Base-by-base conservation (phyloP, 768 basidiomycete species). In the Tubosaeta sp. region DNA sequence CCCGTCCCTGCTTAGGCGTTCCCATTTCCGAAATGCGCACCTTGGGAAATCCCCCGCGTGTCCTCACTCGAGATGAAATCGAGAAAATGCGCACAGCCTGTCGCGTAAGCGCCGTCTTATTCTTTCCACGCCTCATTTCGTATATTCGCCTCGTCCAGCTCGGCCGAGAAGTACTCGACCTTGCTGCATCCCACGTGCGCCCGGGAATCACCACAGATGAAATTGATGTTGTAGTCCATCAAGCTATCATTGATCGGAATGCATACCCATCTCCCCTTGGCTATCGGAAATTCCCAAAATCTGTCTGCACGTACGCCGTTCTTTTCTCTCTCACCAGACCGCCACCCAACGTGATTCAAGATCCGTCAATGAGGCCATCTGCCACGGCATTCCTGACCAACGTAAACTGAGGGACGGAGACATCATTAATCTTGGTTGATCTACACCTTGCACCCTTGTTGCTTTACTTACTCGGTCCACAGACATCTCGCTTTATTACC, bases 131-230 rank as follows among this genome's bases (percentile, higher is more conserved):
- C 47, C 4, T 22, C 22, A 19, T 31, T 22, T 45, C 44, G 22
- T 34, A 43, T 48, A 42, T 38, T 16, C 29, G 7, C 18, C 48
- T 31, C 51, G 47, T 43, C 9, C 43, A 98, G 96, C 76, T 96
- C 56, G 82, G 80, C 4, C 76, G 96, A 44, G 92, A 99, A 72
- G 86, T 99, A n/a, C 79, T 99, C 19, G 94, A 98, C 67, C 76
- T 90, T 50, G 87, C 90, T 16, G 95, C 94, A 1, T 81, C 94
- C 0, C 80, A 84, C 62, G 74, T 98, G 54, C 76, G 79, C 38
- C 90, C 94, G n/a, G 96, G 95, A 31, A 81, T 96, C 34, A 96
- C 95, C 11, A 97, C 96, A 2, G 94, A 98, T 64, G 91, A 94
- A 64, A 78, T 99, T 24, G 96, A 99, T 70, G 83, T 82, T 51